Evolutionary conservation across 352 stramenopile genomes (phyloP).

Genomic region (Blastocystis sp.): DNA sequence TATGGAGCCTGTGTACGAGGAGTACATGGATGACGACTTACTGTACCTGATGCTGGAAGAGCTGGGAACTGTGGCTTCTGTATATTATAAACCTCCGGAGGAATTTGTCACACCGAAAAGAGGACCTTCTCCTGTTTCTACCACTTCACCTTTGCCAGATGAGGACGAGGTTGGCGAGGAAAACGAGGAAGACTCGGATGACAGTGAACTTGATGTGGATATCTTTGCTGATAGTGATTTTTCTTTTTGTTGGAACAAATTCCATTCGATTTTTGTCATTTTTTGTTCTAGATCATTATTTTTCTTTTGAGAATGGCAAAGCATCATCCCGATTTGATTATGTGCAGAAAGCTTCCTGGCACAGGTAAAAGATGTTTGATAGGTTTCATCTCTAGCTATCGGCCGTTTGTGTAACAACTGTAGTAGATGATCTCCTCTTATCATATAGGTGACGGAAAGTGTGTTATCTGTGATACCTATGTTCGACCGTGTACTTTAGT

Average conservation of each 20-base stretch:
- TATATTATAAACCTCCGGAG: conserved; percentile 93
- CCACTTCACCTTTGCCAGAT: conserved; percentile 6
- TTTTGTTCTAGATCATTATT: background rate
- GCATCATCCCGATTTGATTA: conserved; percentile 98
- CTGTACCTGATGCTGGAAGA: conserved; percentile 90
- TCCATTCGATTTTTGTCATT: background rate
- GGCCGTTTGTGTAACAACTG: conserved; percentile 94
- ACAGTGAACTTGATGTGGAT: background rate
- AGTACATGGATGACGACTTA: conserved; percentile 76
- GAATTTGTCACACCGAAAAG: conserved; percentile 74
- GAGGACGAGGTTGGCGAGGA: background rate
- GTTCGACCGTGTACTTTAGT: conserved; percentile 91
- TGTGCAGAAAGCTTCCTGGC: conserved; percentile 98
- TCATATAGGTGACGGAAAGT: conserved; percentile 88
- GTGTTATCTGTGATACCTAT: conserved; percentile 98
- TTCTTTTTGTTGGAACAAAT: background rate
- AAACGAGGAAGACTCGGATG: background rate
- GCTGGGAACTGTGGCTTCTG: conserved; percentile 90
- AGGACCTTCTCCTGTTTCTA: conserved; percentile 61
- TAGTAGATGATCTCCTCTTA: conserved; percentile 64
- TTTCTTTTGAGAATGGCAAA: conserved; percentile 81
- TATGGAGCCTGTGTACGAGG: conserved; percentile 71
- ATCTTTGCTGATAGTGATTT: background rate
- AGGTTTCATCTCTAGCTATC: conserved; percentile 71
- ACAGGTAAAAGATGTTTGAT: conserved; percentile 70